Percentiles rank a stretch among this genome's conserved stretches.
These are phyloP conservation scores for Blastocystis sp. DNA, from an alignment of 352 stramenopile species.

Conservation along the genomic window DNA sequence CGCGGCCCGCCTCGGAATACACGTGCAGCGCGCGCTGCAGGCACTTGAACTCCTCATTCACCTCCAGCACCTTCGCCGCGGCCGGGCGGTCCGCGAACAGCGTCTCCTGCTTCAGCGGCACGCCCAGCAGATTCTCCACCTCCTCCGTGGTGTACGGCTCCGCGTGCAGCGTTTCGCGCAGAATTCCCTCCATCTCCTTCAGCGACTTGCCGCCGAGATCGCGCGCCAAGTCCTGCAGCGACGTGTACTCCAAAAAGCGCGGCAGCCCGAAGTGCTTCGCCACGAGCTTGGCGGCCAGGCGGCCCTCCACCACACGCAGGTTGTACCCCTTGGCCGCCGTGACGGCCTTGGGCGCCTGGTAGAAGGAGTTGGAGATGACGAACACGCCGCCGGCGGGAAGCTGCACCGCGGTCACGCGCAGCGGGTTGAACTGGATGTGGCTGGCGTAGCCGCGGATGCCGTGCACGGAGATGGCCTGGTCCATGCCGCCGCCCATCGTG, in stretches of 20 bases:
- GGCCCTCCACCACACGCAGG: conserved; percentile 80
- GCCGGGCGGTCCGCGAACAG: conserved; percentile 43
- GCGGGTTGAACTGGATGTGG: conserved; percentile 77
- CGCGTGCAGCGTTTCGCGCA: conserved; percentile 70
- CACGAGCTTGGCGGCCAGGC: conserved; percentile 78
- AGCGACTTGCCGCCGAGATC: conserved; percentile 69
- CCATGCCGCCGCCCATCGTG: conserved; percentile 81
- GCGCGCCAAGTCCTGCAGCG: conserved; percentile 73
- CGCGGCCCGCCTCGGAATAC: conserved; percentile 77
- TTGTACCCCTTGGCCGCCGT: conserved; percentile 77
- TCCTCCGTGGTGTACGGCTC: conserved; percentile 58
- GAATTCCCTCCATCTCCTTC: conserved; percentile 73
- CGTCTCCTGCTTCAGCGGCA: conserved; percentile 11
- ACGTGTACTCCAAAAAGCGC: conserved; percentile 74
- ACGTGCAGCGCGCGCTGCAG: conserved; percentile 78
- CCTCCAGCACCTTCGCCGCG: conserved; percentile 73
- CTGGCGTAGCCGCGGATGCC: conserved; percentile 74
- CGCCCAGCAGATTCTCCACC: conserved; percentile 35
- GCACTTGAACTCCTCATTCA: conserved; percentile 74
- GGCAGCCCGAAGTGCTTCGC: conserved; percentile 73
- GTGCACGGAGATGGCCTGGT: conserved; percentile 79
- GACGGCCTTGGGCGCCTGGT: conserved; percentile 79
- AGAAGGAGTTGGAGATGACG: conserved; percentile 79
- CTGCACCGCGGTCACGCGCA: conserved; percentile 71
- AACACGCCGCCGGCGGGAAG: conserved; percentile 75